Evolutionary conservation across 169 alveolate genomes (phyloP), one percentile per base, ranked within the genome.

Genomic region (Babesia bovis): DNA sequence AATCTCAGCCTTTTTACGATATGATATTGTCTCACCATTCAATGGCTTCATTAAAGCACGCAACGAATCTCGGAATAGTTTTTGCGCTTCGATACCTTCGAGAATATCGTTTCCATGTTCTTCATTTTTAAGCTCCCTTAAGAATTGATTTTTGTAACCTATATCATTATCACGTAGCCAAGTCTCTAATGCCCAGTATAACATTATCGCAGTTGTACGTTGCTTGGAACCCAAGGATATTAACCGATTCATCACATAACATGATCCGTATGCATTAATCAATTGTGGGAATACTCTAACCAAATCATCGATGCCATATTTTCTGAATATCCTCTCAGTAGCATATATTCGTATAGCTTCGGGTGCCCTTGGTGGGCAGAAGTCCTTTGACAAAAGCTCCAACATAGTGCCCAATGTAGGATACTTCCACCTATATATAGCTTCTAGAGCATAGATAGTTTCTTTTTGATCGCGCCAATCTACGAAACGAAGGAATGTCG

Each of bases 381-480:
- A 47, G 42, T 87, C 71, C n/a, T 49, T 30, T 21, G 87, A 65
- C 9, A 87, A 35, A n/a, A 87, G 42, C 41, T 87, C 92, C 57
- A 87, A 45, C 38, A 86, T 55, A 26, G 79, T 66, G 26, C 50
- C 83, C 13, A 77, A 41, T 38, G 42, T 21, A 5, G 88, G 88
- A 36, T 71, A 50, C 0, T 67, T 36, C 92, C 90, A 87, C n/a
- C 35, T 25, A 15, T 45, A 42, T 59, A 77, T 49, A 12, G 74
- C 60, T 12, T 33, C 25, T 38, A 65, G 47, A 13, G 87, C 86
- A 10, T 59, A 77, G n/a, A 49, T 56, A 51, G 53, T 38, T 58
- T 85, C 89, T 21, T 35, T 17, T 42, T 42, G 51, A 26, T 63
- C 49, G 0, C 51, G 40, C 84, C 86, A 87, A 33, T 87, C 79